Base-by-base conservation (phyloP, 176 grass and related monocot genomes). In the Carex scoparia region DNA sequence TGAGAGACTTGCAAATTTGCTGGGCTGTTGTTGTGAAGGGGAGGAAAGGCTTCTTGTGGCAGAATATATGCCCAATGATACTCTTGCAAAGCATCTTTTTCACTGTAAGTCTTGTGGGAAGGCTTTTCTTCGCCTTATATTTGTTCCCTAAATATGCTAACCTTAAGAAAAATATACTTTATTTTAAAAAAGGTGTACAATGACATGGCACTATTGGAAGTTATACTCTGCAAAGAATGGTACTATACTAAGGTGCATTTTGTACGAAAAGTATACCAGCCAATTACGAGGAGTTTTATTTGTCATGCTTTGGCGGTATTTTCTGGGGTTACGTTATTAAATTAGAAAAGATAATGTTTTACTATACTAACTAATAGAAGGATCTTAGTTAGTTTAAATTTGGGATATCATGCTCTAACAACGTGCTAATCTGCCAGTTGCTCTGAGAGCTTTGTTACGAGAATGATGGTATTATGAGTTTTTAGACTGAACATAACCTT, bases 21-120 rank as follows among this genome's bases (percentile, higher is more conserved):
- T 98, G 40, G 96, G 96, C 33, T 98, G 93, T 82, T 98, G 96
- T 85, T 98, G 88, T 46, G 96, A 95, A 91, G 96, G 96, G 82
- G 89, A 95, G 3, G 96, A 98, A 89, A 98, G 96, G 80, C 88
- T 98, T 81, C 96, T 98, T 74, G 96, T 98, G 40, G 96, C 96
- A 61, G 96, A 98, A 84, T 98, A 94, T 86, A 94, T 98, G 96
- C 89, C 96, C 84, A 98, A 95, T 16, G 93, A 98, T 73, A 98
- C 96, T 28, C 91, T 98, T 42, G 91, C 96, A 28, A 95, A 98
- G 70, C 96, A 94, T 62, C 96, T 98, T 85, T 98, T 98, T 84
- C 96, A 98, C 69, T 98, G 96, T 98, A 87, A 94, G 91, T 91
- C 61, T 31, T 61, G 18, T 13, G 85, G 53, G 15, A 76, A 81